Evolutionary conservation across 495 filamentous ascomycete genomes (phyloP).

Genomic region (Penicillium simplicissimum): DNA sequence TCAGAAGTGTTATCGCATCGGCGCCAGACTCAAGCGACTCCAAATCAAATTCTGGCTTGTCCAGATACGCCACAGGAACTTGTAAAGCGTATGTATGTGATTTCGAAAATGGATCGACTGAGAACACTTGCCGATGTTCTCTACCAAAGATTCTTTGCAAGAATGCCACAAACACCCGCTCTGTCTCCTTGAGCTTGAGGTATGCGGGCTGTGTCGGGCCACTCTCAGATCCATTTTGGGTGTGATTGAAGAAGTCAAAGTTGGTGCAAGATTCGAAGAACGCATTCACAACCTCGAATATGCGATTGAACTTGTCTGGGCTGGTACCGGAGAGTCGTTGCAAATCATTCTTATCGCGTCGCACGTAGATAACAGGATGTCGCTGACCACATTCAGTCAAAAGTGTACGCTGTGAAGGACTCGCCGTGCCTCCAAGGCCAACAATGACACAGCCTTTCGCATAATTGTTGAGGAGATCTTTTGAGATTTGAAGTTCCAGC

Average conservation of each 20-base stretch:
- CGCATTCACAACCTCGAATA: constrained; percentile 44
- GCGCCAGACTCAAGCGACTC: constrained; percentile 59
- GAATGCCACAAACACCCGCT: constrained; percentile 30
- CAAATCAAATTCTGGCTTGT: constrained; percentile 49
- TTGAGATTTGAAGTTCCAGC: constrained; percentile 57
- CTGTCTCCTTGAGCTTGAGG: constrained; percentile 44
- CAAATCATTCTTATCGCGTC: constrained; percentile 57
- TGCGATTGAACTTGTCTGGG: constrained; percentile 51
- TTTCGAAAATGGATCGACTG: constrained; percentile 16
- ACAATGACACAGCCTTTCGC: constrained; percentile 63
- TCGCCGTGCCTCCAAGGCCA: constrained; percentile 34
- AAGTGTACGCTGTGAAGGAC: constrained; percentile 20
- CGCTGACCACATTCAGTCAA: constrained; percentile 34
- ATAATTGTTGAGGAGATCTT: constrained; percentile 55
- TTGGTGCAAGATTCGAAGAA: constrained; percentile 61
- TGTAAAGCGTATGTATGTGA: constrained; percentile 58
- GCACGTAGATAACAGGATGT: constrained; percentile 67
- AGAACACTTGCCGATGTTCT: constrained; percentile 8
- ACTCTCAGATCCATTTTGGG: constrained; percentile 11
- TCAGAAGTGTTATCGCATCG: constrained; percentile 62
- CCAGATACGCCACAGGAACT: constrained; percentile 52
- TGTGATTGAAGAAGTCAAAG: constrained; percentile 69
- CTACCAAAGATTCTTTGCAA: constrained; percentile 33
- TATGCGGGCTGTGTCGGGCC: constrained; percentile 10
- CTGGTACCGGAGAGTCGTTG: constrained; percentile 14